Evolutionary conservation across 1,284 basidiomycete genomes (phyloP).

Genomic region (Ustilago nuda): DNA sequence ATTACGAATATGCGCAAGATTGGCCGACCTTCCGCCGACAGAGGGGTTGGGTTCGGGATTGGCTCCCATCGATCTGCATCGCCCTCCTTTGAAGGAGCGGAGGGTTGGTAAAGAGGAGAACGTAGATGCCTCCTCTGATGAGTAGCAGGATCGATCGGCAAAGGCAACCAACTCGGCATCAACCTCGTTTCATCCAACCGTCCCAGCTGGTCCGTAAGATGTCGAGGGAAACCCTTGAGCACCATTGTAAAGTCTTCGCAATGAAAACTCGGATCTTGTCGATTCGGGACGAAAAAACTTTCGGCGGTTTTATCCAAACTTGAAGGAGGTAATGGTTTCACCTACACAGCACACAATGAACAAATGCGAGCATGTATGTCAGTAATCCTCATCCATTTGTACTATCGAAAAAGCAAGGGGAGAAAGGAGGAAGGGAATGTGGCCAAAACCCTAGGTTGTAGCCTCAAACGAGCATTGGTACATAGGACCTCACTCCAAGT

Average conservation of each 20-base stretch:
- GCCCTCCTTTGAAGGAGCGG: not conserved
- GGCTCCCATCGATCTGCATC: conserved; percentile 25
- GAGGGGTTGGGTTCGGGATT: not conserved
- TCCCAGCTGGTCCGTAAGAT: conserved; percentile 20
- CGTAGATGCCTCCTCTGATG: conserved; percentile 38
- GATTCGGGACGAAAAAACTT: conserved; percentile 16
- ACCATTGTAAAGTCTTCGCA: conserved; percentile 27
- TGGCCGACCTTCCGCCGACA: conserved; percentile 4
- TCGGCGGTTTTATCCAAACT: conserved; percentile 4
- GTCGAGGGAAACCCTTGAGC: conserved; percentile 38
- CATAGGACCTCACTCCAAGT: conserved; percentile 56
- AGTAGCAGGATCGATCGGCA: conserved; percentile 29
- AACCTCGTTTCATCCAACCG: conserved; percentile 11
- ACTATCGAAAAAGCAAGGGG: not conserved
- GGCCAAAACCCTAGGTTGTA: conserved; percentile 55
- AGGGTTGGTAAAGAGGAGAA: not conserved
- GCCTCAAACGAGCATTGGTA: conserved; percentile 53
- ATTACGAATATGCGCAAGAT: conserved; percentile 41
- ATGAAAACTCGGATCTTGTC: conserved; percentile 2
- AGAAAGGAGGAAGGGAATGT: conserved; percentile 23
- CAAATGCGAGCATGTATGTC: not conserved
- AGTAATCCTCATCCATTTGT: conserved; percentile 1
- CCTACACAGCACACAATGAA: conserved; percentile 3
- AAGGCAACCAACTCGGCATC: conserved; percentile 32
- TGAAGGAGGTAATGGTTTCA: conserved; percentile 31